phyloP scores from a whole-genome alignment of 345 rosid genomes.

The Citrus inodora region DNA sequence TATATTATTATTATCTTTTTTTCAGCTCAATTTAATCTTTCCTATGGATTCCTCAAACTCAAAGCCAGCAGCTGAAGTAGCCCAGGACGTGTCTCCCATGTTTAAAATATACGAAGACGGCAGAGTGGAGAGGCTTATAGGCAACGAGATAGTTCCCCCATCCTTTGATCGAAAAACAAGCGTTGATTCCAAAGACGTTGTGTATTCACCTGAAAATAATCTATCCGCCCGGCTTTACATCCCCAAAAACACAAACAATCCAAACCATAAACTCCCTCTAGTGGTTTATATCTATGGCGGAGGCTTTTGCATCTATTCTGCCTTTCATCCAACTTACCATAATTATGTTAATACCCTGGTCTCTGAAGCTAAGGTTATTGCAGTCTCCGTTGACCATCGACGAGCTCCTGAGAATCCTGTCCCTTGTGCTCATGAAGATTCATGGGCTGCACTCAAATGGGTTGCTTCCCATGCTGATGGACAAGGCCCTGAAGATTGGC shows the following conservation, averaged over 20 bases:
- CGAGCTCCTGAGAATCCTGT: constrained; percentile 35
- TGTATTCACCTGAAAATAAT: constrained; percentile 11
- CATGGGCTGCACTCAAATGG: constrained; percentile 42
- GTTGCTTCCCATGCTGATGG: constrained; percentile 21
- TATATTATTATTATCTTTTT: too few species aligned
- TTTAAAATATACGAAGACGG: constrained; percentile 49
- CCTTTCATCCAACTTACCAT: constrained; percentile 29
- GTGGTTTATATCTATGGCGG: constrained; percentile 47
- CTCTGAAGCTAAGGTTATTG: constrained; percentile 25
- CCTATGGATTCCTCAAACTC: constrained; percentile 11
- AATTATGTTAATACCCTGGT: constrained; percentile 26
- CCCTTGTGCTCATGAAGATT: constrained; percentile 32
- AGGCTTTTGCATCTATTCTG: constrained; percentile 39
- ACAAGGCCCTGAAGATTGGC: constrained; percentile 29
- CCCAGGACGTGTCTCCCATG: constrained; percentile 35
- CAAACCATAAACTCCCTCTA: constrained; percentile 34
- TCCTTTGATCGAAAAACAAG: constrained; percentile 39
- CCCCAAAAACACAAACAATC: too few species aligned
- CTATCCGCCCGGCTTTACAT: too few species aligned
- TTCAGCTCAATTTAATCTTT: too few species aligned
- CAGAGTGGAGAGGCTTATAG: constrained; percentile 31
- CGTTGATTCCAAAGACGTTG: constrained; percentile 45
- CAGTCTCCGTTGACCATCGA: constrained; percentile 29
- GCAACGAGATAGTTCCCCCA: constrained; percentile 32
- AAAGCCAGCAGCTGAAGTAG: constrained; percentile 23